Base-by-base conservation (phyloP, 192 early-diverging fungal species). In the Coemansia erecta region DNA sequence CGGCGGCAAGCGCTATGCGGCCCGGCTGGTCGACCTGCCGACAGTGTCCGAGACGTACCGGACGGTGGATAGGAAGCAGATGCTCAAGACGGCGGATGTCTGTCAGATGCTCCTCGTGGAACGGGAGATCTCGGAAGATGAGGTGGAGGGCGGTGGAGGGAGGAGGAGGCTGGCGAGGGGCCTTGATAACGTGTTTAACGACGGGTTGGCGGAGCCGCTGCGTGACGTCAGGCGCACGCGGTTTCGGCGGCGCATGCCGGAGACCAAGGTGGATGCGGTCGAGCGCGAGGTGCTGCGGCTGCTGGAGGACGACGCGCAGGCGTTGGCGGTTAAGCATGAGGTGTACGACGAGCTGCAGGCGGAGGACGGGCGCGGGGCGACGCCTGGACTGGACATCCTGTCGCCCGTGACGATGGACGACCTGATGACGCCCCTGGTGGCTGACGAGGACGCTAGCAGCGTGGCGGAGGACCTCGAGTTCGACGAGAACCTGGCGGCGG, bases 61-160 rank as follows among this genome's bases (percentile, higher is more conserved):
- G 7, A 77, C 74, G 12, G 35, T 63, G 6, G 74, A 77, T 39
- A 67, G 61, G 35, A 77, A 71, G 47, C 74, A 77, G 39, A 13
- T 77, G 58, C 54, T 71, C 18, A 77, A 77, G 55, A 77, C 68
- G 0, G 74, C 74, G 5, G 74, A 77, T 49, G 50, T 77, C 15
- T 77, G 74, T 53, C 74, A 77, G 53, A 77, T 77, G 68, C 47
- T 77, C 31, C 12, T 66, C 5, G 28, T 77, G 3, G 68, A 77
- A 39, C 63, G 62, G 2, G 44, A 35, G 13, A 21, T 68, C 10
- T 23, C 5, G 3, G 47, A 58, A 10, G 56, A 40, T 33, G 60
- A 50, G 26, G 26, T 45, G 14, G 58, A 67, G n/a, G 35, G 2
- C 28, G 28, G 7, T 59, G 8, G 58, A 55, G 26, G 33, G 13